Percentiles rank a stretch among this genome's conserved stretches.
Conservation (phyloP, 1,284 basidiomycete species). For the Inonotus hispidus region DNA sequence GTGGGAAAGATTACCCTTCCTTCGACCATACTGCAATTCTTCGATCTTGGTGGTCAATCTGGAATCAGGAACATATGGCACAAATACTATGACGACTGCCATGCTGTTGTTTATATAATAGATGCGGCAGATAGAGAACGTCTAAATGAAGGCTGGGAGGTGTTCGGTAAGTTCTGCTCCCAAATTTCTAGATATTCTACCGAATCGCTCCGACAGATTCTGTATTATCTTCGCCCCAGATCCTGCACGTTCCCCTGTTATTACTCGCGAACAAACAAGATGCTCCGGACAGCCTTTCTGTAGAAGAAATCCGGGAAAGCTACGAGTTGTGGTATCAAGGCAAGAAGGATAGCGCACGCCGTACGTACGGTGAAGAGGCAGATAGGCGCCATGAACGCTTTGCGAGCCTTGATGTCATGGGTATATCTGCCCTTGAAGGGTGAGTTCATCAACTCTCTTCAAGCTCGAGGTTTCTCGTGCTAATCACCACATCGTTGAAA, state of each 20-base stretch:
- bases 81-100: slow-evolving; percentile 90
- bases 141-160: slow-evolving; percentile 88
- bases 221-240: slow-evolving; percentile 79
- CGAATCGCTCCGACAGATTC: slow-evolving; percentile 49
- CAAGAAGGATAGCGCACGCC: slow-evolving; percentile 59
- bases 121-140: slow-evolving; percentile 85
- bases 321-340: slow-evolving; percentile 86
- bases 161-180: slow-evolving; percentile 65
- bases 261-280: slow-evolving; percentile 95
- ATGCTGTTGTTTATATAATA: slow-evolving; percentile 89
- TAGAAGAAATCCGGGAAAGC: slow-evolving; percentile 84
- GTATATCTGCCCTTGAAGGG: slow-evolving; percentile 86
- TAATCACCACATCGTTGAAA: slow-evolving; percentile 29
- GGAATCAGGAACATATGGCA: slow-evolving; percentile 92
- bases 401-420: slow-evolving; percentile 88
- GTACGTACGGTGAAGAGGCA: slow-evolving; percentile 46
- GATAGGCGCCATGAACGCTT: slow-evolving; percentile 57
- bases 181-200: neutral
- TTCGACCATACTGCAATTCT: slow-evolving; percentile 89
- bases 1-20: slow-evolving; percentile 89
- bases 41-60: slow-evolving; percentile 88
- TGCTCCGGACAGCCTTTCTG: slow-evolving; percentile 67
- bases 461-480: neutral
- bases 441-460: slow-evolving; percentile 34
- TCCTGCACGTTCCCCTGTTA: slow-evolving; percentile 81